These are phyloP conservation scores for Mucor lusitanicus DNA, from an alignment of 371 early-diverging fungal species.

Conservation along the genomic window DNA sequence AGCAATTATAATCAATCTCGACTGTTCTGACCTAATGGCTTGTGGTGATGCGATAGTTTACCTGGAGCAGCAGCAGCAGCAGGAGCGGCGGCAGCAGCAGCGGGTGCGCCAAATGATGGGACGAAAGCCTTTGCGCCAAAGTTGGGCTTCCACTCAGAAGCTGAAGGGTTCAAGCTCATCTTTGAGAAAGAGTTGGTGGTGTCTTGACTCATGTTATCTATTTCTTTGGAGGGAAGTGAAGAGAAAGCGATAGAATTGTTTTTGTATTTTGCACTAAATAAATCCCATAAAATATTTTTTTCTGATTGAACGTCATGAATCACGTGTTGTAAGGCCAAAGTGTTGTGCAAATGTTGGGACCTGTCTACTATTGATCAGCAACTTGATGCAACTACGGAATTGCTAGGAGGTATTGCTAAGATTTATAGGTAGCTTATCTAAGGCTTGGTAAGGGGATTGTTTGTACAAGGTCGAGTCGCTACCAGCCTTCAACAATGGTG, in stretches of 20 bases:
- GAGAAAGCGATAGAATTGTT: constrained; percentile 2
- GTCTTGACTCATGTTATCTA: constrained; percentile 22
- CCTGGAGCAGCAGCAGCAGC: constrained; percentile 8
- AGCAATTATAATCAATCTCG: background rate
- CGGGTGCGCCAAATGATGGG: constrained; percentile 26
- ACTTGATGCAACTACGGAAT: background rate
- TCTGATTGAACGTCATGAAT: constrained; percentile 1
- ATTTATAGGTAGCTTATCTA: background rate
- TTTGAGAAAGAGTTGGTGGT: constrained; percentile 23
- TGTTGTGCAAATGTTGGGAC: background rate
- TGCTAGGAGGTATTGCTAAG: background rate
- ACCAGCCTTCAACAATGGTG: too few species aligned
- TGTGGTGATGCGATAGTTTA: background rate
- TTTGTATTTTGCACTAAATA: background rate
- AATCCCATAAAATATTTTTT: constrained; percentile 3
- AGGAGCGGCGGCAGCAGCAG: constrained; percentile 23
- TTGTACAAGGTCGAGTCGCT: too few species aligned
- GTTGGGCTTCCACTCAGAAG: constrained; percentile 43
- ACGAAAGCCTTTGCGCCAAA: constrained; percentile 37
- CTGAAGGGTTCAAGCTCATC: constrained; percentile 36
- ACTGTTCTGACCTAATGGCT: background rate
- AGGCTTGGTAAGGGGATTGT: too few species aligned
- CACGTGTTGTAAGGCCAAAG: background rate
- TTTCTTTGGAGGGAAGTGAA: constrained; percentile 3
- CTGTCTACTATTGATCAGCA: background rate